Base-by-base conservation (phyloP, 192 early-diverging fungal species). In the Coemansia sp. region DNA sequence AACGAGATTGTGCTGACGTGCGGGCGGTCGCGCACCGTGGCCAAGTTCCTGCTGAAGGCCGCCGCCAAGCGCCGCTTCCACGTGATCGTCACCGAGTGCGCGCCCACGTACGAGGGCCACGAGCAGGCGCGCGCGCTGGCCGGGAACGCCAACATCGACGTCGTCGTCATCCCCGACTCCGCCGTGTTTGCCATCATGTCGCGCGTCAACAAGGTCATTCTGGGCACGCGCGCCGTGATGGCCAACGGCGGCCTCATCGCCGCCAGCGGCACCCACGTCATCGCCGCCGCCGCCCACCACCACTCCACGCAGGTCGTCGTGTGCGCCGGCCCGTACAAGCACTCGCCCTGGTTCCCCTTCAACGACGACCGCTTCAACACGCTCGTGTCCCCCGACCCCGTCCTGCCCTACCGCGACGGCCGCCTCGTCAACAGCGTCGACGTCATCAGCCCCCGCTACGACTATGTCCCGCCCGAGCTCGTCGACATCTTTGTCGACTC, bases 131-230 rank as follows among this genome's bases (percentile, higher is more conserved):
- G 71, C 38, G 80, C 85, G 18, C 80, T 98, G 38, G 80, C 88
- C 5, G 65, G 25, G 18, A 40, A 77, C 22, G 81, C 87, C 6
- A 91, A 91, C 3, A 97, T 98, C 65, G 92, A 95, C 44, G 93
- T 92, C 1, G 93, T 91, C 0, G 85, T 97, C 8, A 92, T 98
- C 24, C 81, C 91, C 0, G 96, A 98, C 65, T 88, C 93, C 16
- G 93, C 96, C 0, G 87, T 94, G 18, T 96, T 95, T 86, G 95
- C 94, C 9, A 89, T 97, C 51, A 98, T 98, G 96, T 89, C 94
- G 32, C 86, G 96, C 46, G 95, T 97, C 21, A 95, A 95, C 84
- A 98, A 97, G 74, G 95, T 98, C 25, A 89, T 98, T 58, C 71
- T 96, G 28, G 93, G 93, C 24, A 89, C 92, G 1, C 91, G 94